phyloP scores from a whole-genome alignment of 768 basidiomycete genomes.

The Mycena chlorophos region DNA sequence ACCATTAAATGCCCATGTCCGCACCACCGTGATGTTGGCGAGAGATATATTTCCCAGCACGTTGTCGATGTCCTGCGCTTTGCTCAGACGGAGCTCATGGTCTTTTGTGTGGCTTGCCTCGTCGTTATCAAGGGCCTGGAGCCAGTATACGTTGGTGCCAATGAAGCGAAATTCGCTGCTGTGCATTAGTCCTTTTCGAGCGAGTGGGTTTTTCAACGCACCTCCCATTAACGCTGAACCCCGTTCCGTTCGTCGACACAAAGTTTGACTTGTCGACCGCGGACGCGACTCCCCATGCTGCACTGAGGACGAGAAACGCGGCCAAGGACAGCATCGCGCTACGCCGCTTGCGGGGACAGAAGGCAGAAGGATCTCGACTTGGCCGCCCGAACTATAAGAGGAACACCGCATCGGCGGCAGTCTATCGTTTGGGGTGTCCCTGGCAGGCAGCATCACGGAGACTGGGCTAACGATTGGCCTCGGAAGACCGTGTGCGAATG shows the following conservation, averaged over 20 bases:
- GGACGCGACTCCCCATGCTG: conserved; percentile 8
- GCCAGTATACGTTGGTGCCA: conserved; percentile 71
- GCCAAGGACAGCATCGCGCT: conserved; percentile 9
- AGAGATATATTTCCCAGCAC: conserved; percentile 60
- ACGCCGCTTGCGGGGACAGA: not conserved
- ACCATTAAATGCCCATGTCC: conserved; percentile 77
- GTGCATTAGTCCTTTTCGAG: conserved; percentile 24
- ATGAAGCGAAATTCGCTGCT: conserved; percentile 42
- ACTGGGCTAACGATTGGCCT: not conserved
- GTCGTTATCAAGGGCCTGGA: conserved; percentile 51
- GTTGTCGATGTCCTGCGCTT: conserved; percentile 57
- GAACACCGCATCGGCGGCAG: not conserved
- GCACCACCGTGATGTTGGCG: conserved; percentile 56
- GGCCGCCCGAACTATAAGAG: not conserved
- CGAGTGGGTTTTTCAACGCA: conserved; percentile 31
- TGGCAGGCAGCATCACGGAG: too few species aligned
- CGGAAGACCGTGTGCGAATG: not conserved
- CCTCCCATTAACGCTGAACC: conserved; percentile 60
- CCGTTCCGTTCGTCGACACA: conserved; percentile 43
- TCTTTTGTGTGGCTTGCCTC: conserved; percentile 12
- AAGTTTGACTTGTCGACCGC: conserved; percentile 37
- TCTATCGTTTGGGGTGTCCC: not conserved
- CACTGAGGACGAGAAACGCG: conserved; percentile 31
- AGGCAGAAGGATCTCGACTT: not conserved
- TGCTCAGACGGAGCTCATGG: conserved; percentile 25